Percentiles rank a stretch among this genome's conserved stretches.
Evolutionary conservation across 257 asterid genomes (phyloP).

Genomic region (Nicotiana sylvestris): DNA sequence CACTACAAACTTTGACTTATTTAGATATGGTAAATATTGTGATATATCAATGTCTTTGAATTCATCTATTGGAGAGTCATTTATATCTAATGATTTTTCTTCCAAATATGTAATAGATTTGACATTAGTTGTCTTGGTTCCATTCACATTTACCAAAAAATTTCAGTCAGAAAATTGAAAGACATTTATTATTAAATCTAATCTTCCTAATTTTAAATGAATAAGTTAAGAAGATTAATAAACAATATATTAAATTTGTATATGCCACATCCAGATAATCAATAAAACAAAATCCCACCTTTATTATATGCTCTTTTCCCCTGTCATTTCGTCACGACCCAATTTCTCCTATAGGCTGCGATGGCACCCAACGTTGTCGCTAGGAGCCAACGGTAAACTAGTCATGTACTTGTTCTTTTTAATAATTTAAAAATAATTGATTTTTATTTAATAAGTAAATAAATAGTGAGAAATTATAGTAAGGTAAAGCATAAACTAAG

Average conservation of each 20-base stretch:
- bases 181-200: background rate
- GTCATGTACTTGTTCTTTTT: no score
- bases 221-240: background rate
- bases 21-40: background rate
- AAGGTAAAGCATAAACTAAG: no score
- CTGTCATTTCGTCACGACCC: no score
- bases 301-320: no score
- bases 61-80: background rate
- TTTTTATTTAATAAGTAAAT: no score
- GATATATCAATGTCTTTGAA: background rate
- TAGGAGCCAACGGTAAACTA: no score
- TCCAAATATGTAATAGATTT: background rate
- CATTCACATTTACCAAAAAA: background rate
- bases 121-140: background rate
- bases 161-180: background rate
- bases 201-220: background rate
- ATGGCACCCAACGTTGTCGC: no score
- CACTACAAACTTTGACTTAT: background rate
- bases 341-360: no score
- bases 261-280: background rate
- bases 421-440: no score
- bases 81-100: background rate
- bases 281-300: background rate
- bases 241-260: background rate
- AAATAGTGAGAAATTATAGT: no score